Evolutionary conservation across 768 basidiomycete species (phyloP), one percentile per base, ranked within the genome.

Genomic region (Russula compacta): DNA sequence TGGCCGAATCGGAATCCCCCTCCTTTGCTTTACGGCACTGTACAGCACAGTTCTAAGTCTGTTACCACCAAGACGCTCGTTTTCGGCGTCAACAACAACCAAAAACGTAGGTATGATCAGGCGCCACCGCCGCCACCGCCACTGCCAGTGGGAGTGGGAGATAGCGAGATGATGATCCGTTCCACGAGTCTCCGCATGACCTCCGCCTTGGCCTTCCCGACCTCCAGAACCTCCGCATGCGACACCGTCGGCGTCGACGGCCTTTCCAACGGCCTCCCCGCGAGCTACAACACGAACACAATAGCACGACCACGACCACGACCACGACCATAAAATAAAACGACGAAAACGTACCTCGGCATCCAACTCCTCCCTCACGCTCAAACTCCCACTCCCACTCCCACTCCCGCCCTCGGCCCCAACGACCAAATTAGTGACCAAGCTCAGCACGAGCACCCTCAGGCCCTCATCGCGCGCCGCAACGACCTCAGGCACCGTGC

Each of bases 401-500:
- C 32, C 35, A 10, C 82, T 78, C 0, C 83, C n/a, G n/a, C n/a
- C 85, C 60, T 89, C 84, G 48, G 91, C 47, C 21, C 61, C 61
- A 17, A 49, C 84, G 11, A 95, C 93, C 68, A 80, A 78, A 73
- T 95, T 95, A 32, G 92, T 94, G 32, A 92, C 88, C 58, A 95
- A 78, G 66, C 88, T 92, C 46, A 95, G 75, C 4, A 88, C 92
- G 73, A 89, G 76, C 54, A 88, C 83, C 56, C 88, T 80, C 58
- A 95, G 66, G 0, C 85, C 87, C 68, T 85, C 87, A 69, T 91
- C 84, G 51, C 83, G 73, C 9, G 87, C 92, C 0, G 83, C 87
- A 24, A 93, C 75, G 29, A 95, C 92, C 73, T 95, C 92, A 0
- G 92, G 92, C 15, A 94, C 82, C 0, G 93, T 95, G 66, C 89